A percentile compares a stretch with the other conserved stretches of the same genome.
These are phyloP conservation scores for Triticum monococcum DNA, from an alignment of 176 grass and related monocot species.

Conservation along the genomic window DNA sequence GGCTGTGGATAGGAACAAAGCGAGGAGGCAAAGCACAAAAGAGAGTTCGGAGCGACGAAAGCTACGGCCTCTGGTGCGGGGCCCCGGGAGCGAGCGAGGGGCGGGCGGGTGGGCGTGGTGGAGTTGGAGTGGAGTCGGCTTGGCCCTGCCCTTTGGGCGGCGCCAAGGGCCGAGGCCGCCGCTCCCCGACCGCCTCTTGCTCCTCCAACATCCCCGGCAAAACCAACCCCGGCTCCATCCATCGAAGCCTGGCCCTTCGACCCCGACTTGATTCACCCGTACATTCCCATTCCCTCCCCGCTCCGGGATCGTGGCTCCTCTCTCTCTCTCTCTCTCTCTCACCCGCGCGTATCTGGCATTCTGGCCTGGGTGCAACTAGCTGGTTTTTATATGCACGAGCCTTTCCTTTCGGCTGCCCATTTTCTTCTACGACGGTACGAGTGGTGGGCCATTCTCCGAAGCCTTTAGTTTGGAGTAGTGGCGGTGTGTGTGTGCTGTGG, in stretches of 20 bases:
- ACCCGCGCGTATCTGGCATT: neutral
- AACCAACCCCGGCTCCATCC: conserved; percentile 4
- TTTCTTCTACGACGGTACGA: neutral
- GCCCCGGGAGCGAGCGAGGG: neutral
- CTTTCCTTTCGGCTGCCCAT: conserved; percentile 26
- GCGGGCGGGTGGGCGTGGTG: neutral
- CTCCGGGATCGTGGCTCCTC: neutral
- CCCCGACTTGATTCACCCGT: neutral
- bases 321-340: neutral
- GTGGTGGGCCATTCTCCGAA: neutral
- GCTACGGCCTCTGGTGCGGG: neutral
- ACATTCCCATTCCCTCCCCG: neutral
- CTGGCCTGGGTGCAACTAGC: conserved; percentile 8
- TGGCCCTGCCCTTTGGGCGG: conserved; percentile 31
- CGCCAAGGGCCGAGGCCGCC: conserved; percentile 37
- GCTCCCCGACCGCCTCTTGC: neutral
- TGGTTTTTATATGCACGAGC: neutral
- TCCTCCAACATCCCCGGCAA: neutral
- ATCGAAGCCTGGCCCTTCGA: neutral
- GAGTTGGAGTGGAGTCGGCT: neutral
- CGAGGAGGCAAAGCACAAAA: neutral
- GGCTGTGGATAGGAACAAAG: conserved; percentile 40
- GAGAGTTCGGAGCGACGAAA: neutral
- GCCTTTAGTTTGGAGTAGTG: conserved; percentile 1
- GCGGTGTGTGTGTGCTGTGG: neutral